Conservation (phyloP, 805 yeast species). For the Nakazawaea ernobii region DNA sequence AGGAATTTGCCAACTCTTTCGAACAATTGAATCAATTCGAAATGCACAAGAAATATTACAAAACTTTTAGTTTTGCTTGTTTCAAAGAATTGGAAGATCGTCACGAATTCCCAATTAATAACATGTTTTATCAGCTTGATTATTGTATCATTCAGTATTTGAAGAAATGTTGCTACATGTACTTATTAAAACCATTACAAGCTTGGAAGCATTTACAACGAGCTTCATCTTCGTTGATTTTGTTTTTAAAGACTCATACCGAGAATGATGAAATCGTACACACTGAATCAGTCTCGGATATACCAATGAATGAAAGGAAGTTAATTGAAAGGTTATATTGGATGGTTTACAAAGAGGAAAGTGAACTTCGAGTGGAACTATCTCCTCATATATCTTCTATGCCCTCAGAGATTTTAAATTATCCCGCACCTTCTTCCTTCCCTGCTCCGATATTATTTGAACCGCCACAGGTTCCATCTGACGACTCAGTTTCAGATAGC, state of each 20-base stretch:
- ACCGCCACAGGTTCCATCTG: background rate
- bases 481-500: background rate
- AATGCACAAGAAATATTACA: background rate
- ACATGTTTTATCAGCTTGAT: background rate
- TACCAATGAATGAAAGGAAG: slow-evolving; percentile 3
- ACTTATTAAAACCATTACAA: slow-evolving; percentile 8
- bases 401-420: slow-evolving; percentile 9
- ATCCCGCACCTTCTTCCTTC: slow-evolving; percentile 10
- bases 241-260: background rate
- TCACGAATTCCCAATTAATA: background rate
- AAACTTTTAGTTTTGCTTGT: slow-evolving; percentile 3
- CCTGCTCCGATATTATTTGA: slow-evolving; percentile 10
- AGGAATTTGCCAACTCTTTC: background rate
- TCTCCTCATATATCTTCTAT: slow-evolving; percentile 3
- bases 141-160: slow-evolving; percentile 3
- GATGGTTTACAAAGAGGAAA: slow-evolving; percentile 10
- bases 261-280: background rate
- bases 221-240: background rate
- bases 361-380: slow-evolving; percentile 11
- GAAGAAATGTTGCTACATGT: slow-evolving; percentile 9
- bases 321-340: slow-evolving; percentile 11
- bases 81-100: slow-evolving; percentile 1
- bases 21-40: slow-evolving; percentile 6
- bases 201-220: slow-evolving; percentile 5
- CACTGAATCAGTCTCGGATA: background rate